Percentiles rank a stretch among this genome's conserved stretches.
These are phyloP conservation scores for Cytidiella melzeri DNA, from an alignment of 768 basidiomycete genomes.

Conservation along the genomic window DNA sequence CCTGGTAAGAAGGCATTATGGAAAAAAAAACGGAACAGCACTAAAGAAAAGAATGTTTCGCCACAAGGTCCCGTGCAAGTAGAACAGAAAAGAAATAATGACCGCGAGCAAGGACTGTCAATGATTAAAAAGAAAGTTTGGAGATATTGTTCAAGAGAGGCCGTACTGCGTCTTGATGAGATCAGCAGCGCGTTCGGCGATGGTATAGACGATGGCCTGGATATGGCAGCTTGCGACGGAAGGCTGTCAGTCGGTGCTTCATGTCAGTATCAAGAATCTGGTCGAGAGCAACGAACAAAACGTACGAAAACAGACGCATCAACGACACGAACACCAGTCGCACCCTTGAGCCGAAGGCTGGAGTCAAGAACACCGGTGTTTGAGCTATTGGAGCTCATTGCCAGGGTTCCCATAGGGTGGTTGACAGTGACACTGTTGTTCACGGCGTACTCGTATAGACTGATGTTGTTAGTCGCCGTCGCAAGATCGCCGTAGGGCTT, in stretches of 20 bases:
- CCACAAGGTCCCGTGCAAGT: too few relatives aligned
- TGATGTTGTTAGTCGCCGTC: conserved; percentile 24
- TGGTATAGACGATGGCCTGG: conserved; percentile 11
- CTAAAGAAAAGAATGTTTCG: too few relatives aligned
- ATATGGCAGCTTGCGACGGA: neutral
- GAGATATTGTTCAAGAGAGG: neutral
- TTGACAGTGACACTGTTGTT: conserved; percentile 17
- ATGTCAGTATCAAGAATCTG: neutral
- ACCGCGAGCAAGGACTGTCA: too few relatives aligned
- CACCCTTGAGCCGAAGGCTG: conserved; percentile 15
- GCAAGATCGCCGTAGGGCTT: conserved; percentile 8
- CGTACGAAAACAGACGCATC: conserved; percentile 29
- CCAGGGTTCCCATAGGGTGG: conserved; percentile 31
- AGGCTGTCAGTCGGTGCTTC: neutral
- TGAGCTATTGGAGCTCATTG: conserved; percentile 26
- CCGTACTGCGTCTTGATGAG: conserved; percentile 7
- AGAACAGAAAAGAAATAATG: too few relatives aligned
- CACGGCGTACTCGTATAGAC: conserved; percentile 23
- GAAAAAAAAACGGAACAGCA: too few relatives aligned
- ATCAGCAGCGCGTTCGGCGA: conserved; percentile 14
- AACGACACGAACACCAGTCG: conserved; percentile 14
- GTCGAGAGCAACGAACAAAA: neutral
- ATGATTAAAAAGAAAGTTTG: too few relatives aligned
- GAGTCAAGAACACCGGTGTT: conserved; percentile 32
- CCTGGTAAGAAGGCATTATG: too few relatives aligned